phyloP scores from a whole-genome alignment of 2,329 filamentous ascomycete species.

The Gnomoniopsis smithogilvyi region DNA sequence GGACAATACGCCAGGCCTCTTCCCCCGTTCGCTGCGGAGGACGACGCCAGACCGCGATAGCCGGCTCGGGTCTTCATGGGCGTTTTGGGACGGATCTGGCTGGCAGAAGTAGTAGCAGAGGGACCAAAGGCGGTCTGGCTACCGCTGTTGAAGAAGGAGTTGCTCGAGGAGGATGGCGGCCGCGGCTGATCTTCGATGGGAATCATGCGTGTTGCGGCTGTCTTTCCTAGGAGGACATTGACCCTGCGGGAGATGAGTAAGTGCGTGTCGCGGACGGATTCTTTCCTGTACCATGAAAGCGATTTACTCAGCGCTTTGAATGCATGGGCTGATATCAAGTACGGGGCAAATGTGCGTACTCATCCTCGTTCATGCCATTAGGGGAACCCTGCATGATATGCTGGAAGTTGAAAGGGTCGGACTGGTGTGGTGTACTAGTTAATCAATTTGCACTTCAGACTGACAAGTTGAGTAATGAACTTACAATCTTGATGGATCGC shows the following conservation, averaged over 20 bases:
- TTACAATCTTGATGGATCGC: conserved; percentile 44
- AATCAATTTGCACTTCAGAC: not conserved
- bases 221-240: conserved; percentile 49
- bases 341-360: conserved; percentile 41
- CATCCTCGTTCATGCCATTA: conserved; percentile 51
- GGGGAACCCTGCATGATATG: conserved; percentile 50
- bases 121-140: not conserved
- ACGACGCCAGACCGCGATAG: conserved; percentile 14
- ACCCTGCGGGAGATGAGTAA: conserved; percentile 32
- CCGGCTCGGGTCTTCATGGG: conserved; percentile 7
- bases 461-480: conserved; percentile 19
- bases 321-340: too few relatives aligned
- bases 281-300: not conserved
- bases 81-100: not conserved
- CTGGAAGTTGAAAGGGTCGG: conserved; percentile 57
- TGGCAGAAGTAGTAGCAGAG: not conserved
- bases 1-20: not conserved
- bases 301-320: not conserved
- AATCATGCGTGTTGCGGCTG: conserved; percentile 46
- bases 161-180: conserved; percentile 24
- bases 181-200: conserved; percentile 33
- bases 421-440: conserved; percentile 37
- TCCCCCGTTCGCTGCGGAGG: conserved; percentile 1
- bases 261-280: conserved; percentile 2
- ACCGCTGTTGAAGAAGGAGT: conserved; percentile 2